Base-by-base conservation (phyloP, 2,329 filamentous ascomycete genomes). In the Venturia pyrina region DNA sequence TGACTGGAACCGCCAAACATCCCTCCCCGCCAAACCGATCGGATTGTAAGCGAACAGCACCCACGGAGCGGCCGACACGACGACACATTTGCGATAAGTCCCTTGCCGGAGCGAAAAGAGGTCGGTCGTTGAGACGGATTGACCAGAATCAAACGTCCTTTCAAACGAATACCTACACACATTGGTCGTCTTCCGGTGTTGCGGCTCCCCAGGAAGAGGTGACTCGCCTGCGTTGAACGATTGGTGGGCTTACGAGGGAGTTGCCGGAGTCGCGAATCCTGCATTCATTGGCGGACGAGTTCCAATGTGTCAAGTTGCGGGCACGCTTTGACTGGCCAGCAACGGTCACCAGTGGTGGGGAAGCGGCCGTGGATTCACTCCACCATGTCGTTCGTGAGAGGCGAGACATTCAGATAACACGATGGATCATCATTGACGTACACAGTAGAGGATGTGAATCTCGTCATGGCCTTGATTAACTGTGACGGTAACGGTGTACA, bases 221-320 rank as follows among this genome's bases (percentile, higher is more conserved):
- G 15, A 37, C 53, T 59, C 6, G 28, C 13, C 1, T 21, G 17
- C 19, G 11, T 37, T 37, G 5, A 17, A 37, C 19, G 53, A 59
- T 37, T 59, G 53, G 32, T 5, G 7, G 21, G 34, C 15, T 34
- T 24, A 19, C 50, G 32, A 57, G 50, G 28, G 50, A 57, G 13
- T 34, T 17, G 50, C 50, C 28, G 50, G 24, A 17, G 24, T 34
- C 24, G 24, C 32, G 50, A 57, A 15, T 28, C 24, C 8, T 10
- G 24, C 32, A 28, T 1, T 21, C 19, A 59, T 59, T 59, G 53
- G 53, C 8, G n/a, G 53, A 11, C 53, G 17, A 13, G 32, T n/a
- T 37, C 28, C 17, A 37, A 59, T 59, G 53, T 59, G 53, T 37
- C 53, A 59, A 37, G 53, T 59, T 59, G 53, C 53, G 32, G 53